These are phyloP conservation scores for Monoraphidium neglectum DNA, from an alignment of 139 green algal species.

Conservation along the genomic window DNA sequence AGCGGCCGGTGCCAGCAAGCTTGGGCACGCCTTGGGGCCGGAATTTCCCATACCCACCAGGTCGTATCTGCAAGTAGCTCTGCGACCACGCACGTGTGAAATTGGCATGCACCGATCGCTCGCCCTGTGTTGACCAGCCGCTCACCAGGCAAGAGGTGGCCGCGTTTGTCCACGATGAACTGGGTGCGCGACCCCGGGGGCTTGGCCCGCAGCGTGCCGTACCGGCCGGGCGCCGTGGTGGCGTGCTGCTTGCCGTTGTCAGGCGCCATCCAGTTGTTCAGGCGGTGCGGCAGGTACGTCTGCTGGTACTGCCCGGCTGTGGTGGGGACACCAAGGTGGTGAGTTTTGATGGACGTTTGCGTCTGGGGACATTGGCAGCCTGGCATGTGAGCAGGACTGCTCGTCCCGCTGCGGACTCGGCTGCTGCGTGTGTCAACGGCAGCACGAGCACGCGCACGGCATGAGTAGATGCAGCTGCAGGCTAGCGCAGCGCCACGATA, in stretches of 20 bases:
- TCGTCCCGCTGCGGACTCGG: not conserved
- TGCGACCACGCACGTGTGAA: not conserved
- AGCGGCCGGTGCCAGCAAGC: not conserved
- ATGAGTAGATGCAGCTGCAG: not conserved
- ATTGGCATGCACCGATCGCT: not conserved
- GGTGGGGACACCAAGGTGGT: not conserved
- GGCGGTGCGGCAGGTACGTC: constrained; percentile 21
- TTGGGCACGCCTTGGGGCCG: not conserved
- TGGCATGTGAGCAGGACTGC: not conserved
- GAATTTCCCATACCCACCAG: not conserved
- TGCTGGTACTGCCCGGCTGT: constrained; percentile 44
- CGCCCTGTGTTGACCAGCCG: constrained; percentile 9
- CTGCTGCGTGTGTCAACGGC: not conserved
- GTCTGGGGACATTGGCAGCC: not conserved
- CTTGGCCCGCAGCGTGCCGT: constrained; percentile 28
- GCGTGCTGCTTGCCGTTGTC: constrained; percentile 27
- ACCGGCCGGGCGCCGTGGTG: constrained; percentile 27
- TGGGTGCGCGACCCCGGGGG: constrained; percentile 7
- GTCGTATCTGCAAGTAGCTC: not conserved
- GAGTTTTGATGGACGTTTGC: not conserved
- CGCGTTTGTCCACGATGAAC: constrained; percentile 48
- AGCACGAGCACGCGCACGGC: not conserved
- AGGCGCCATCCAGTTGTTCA: constrained; percentile 40
- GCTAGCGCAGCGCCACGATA: not conserved
- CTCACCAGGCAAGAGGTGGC: constrained; percentile 43